Evolutionary conservation across 2,329 filamentous ascomycete genomes (phyloP).

Genomic region (Fusarium proliferatum): DNA sequence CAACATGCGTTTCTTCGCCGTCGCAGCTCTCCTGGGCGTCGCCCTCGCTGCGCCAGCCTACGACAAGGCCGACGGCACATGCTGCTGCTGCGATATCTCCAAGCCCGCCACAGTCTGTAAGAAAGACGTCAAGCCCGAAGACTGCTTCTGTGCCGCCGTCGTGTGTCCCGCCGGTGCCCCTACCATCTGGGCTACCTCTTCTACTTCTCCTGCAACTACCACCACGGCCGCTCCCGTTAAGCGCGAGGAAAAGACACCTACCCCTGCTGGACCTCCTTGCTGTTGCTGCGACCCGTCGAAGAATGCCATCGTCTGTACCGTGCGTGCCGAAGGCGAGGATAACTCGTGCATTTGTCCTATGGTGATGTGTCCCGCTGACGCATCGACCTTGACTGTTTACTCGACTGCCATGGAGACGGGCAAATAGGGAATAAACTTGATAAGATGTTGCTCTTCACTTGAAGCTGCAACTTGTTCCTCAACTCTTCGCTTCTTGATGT

Average conservation of each 20-base stretch:
- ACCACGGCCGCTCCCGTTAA: background rate
- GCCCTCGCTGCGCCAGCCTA: slow-evolving; percentile 35
- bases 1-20: slow-evolving; percentile 42
- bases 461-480: slow-evolving; percentile 6
- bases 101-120: slow-evolving; percentile 42
- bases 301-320: slow-evolving; percentile 33
- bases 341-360: slow-evolving; percentile 38
- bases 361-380: slow-evolving; percentile 32
- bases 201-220: background rate
- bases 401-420: slow-evolving; percentile 12
- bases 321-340: slow-evolving; percentile 23
- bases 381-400: slow-evolving; percentile 32
- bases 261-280: slow-evolving; percentile 19
- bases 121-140: slow-evolving; percentile 11
- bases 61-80: slow-evolving; percentile 28
- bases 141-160: slow-evolving; percentile 45
- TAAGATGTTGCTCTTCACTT: background rate
- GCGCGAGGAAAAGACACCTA: slow-evolving; percentile 12
- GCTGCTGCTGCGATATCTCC: slow-evolving; percentile 51
- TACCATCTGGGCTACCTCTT: slow-evolving; percentile 17
- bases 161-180: slow-evolving; percentile 39
- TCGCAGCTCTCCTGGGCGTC: slow-evolving; percentile 39
- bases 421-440: background rate
- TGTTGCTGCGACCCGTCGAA: slow-evolving; percentile 40
- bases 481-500: slow-evolving; percentile 23